These are phyloP conservation scores for Brassica hybrid DNA, from an alignment of 441 rosid genomes.

Conservation along the genomic window DNA sequence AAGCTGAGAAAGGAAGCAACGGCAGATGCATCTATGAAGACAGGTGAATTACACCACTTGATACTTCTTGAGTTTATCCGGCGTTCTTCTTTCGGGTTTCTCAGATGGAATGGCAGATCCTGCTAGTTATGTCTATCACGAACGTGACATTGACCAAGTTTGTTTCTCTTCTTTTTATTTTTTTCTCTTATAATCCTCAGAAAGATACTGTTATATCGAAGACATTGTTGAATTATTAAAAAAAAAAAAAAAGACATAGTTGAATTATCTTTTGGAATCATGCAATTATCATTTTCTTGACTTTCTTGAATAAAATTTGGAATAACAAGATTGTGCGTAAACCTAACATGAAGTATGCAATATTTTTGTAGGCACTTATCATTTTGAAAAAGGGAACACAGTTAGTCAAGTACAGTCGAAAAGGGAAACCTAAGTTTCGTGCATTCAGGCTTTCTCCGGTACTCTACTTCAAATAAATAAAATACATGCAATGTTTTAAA, in stretches of 20 bases:
- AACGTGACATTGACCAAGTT: slow-evolving; percentile 93
- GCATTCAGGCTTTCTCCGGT: slow-evolving; percentile 90
- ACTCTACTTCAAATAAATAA: not conserved
- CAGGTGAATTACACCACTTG: no score
- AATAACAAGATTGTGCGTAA: not conserved
- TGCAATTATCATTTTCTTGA: not conserved
- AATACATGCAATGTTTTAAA: not conserved
- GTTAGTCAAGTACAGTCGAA: slow-evolving; percentile 86
- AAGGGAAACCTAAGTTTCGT: slow-evolving; percentile 93
- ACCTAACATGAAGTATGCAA: not conserved
- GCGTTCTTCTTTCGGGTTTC: no score
- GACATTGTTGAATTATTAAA: not conserved
- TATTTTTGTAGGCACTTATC: slow-evolving; percentile 60
- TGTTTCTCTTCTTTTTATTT: slow-evolving; percentile 7
- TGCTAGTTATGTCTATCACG: slow-evolving; percentile 68
- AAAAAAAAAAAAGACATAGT: no score
- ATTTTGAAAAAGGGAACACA: slow-evolving; percentile 85
- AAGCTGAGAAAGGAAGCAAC: not conserved
- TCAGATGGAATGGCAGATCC: no score
- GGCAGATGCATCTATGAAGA: no score
- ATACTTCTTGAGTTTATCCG: no score
- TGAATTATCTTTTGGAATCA: not conserved
- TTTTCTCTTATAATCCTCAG: not conserved
- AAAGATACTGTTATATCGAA: not conserved
- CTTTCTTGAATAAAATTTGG: not conserved